Conservation (phyloP, 768 basidiomycete species). For the Floccularia luteovirens region DNA sequence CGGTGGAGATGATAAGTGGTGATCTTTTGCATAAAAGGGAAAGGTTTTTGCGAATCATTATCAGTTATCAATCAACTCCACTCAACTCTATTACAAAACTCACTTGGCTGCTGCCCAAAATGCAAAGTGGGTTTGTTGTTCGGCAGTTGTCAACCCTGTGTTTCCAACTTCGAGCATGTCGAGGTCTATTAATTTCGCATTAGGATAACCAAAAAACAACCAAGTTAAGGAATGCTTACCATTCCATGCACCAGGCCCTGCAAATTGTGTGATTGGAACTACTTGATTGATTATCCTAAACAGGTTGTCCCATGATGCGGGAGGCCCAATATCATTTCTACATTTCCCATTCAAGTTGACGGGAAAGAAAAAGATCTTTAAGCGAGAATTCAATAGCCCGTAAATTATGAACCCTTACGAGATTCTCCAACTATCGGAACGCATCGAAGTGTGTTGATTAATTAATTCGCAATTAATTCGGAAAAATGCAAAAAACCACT, state of each 20-base stretch:
- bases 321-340: conserved; percentile 42
- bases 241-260: conserved; percentile 37
- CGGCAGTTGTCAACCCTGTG: conserved; percentile 27
- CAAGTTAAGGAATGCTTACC: conserved; percentile 10
- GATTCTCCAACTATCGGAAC: conserved; percentile 39
- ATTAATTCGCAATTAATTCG: neutral
- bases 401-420: conserved; percentile 19
- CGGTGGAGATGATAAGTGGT: conserved; percentile 36
- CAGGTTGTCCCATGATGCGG: conserved; percentile 37
- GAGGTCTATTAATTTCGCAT: conserved; percentile 23
- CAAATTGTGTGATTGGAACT: conserved; percentile 42
- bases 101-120: conserved; percentile 48
- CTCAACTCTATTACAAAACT: conserved; percentile 1
- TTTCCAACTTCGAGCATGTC: conserved; percentile 51
- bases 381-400: neutral
- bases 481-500: neutral
- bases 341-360: too few relatives aligned
- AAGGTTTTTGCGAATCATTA: neutral
- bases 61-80: neutral
- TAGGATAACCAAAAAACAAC: neutral
- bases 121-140: conserved; percentile 40
- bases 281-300: conserved; percentile 44
- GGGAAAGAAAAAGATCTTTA: neutral
- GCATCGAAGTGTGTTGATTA: too few relatives aligned
- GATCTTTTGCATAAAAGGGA: too few relatives aligned